Evolutionary conservation across 371 early-diverging fungal genomes (phyloP), one percentile per base, ranked within the genome.

Genomic region (Conidiobolus incongruus): DNA sequence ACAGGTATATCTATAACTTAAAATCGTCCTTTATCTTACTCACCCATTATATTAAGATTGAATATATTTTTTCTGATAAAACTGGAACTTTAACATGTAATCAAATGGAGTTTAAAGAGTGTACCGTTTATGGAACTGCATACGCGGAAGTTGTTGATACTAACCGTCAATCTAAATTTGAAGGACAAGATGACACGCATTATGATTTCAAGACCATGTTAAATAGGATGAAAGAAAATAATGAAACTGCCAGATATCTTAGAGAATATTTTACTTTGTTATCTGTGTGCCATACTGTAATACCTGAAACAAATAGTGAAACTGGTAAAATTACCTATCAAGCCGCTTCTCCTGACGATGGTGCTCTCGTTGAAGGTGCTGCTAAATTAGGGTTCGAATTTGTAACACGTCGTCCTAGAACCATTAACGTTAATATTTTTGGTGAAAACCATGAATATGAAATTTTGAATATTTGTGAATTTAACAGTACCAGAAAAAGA

Each of bases 31-130:
- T 66, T 68, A 62, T 93, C 91, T 77, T 91, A 83, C 52, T 59
- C 96, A 19, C 83, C 88, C 11, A 98, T 97, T 52, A 97, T 97
- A 44, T 59, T 89, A 21, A 62, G 56, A 72, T 82, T 41, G 77
- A 81, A 49, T 85, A 75, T 56, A 75, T 83, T 15, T 83, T 85
- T 44, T 78, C 78, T 12, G 86, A 82, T 53, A 83, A 85, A 62
- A 96, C 97, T 10, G 97, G 97, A 31, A 96, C 97, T 3, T 61
- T 96, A 44, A 96, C 97, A 0, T 81, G 86, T 52, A 96, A 96
- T 56, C 74, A 82, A 48, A 96, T 96, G 97, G 78, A 81, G 49
- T 88, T 93, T 56, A 81, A 81, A 28, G 70, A 82, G 53, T 78
- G 74, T 40, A 76, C 77, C 2, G 77, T 86, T 40, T 80, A 69